Evolutionary conservation across 139 green algal genomes (phyloP).

Genomic region (Volvox africanus): DNA sequence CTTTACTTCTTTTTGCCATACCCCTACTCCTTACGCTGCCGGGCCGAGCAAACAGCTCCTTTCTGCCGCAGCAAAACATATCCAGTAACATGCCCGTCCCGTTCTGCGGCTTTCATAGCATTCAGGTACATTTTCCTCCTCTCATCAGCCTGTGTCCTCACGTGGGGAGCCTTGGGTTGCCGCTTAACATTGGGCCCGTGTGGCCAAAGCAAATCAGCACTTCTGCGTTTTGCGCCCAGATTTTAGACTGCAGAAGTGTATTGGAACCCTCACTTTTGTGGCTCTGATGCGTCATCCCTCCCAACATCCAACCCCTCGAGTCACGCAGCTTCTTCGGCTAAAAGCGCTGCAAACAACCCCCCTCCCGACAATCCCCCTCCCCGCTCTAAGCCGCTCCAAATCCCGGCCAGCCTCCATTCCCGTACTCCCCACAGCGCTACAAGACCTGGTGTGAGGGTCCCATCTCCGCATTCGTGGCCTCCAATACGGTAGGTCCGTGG

Average conservation of each 20-base stretch:
- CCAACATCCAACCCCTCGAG: no score
- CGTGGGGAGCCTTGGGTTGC: no score
- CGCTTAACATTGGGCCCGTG: neutral
- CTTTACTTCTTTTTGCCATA: neutral
- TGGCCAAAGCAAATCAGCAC: neutral
- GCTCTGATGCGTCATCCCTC: no score
- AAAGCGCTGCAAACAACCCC: no score
- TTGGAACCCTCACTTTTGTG: no score
- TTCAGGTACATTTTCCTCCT: neutral
- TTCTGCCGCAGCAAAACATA: neutral
- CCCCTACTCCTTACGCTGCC: neutral
- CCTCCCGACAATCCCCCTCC: no score
- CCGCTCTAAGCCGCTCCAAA: no score
- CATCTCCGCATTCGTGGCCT: constrained; percentile 3
- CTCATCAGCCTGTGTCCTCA: no score
- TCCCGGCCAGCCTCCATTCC: no score
- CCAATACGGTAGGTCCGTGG: neutral
- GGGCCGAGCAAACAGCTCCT: neutral
- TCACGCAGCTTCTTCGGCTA: no score
- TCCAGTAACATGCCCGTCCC: neutral
- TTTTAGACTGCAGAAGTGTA: no score
- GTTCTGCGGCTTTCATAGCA: neutral
- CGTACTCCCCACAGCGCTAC: neutral
- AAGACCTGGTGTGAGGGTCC: neutral
- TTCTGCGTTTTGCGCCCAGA: no score